Evolutionary conservation across 495 filamentous ascomycete genomes (phyloP), one percentile per base, ranked within the genome.

Genomic region (Lentithecium fluviatile): DNA sequence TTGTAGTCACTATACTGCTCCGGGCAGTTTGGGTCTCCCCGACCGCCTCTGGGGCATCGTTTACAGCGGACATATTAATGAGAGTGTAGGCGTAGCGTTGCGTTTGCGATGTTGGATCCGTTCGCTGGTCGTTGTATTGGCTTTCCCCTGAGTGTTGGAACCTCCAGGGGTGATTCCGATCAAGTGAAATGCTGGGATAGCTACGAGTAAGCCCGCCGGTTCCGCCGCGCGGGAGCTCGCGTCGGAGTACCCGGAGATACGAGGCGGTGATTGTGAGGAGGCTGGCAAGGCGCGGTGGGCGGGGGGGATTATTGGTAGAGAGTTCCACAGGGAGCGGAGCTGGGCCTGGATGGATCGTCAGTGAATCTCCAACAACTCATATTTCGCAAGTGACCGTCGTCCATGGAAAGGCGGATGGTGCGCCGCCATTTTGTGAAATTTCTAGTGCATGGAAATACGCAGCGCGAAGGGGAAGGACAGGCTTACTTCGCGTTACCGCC

Each of bases 401-500:
- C 6, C 25, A 38, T 21, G 56, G 36, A 47, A 5, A 24, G 56
- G 45, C 62, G 56, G 56, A 56, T 45, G 43, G 56, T 40, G 56
- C 56, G 49, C 60, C 40, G 42, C 5, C 6, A 3, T 10, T 19
- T 24, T 5, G 36, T 42, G 23, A 51, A 21, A 15, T 23, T 17
- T 32, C 4, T 23, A 19, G 20, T 53, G 23, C 12, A 55, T 19
- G 56, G 15, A 45, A 43, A 46, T 21, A 1, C 50, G 32, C 24
- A 49, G 5, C 15, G 45, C 4, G 19, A 24, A 2, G 24, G 6
- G 45, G 19, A 29, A 24, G 20, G 20, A 17, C 11, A 20, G 12
- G 48, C 59, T 25, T 60, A 67, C 64, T 52, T 67, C 64, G 55
- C 64, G 51, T 67, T 50, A 63, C 36, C 45, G 48, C 32, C 40